These are phyloP conservation scores for Alternaria panax DNA, from an alignment of 2,329 filamentous ascomycete species.

Conservation along the genomic window DNA sequence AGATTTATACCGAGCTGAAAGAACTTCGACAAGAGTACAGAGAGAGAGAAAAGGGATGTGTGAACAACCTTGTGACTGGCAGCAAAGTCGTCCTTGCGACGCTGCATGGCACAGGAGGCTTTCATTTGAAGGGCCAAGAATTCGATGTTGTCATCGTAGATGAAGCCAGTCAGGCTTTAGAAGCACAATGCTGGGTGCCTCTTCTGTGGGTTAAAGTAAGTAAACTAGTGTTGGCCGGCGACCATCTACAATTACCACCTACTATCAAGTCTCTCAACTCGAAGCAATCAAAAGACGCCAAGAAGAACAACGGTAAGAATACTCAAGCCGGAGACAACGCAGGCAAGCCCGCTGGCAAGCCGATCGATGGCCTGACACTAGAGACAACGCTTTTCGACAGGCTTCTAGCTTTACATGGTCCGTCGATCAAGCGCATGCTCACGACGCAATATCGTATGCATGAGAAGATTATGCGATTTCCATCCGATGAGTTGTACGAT, in stretches of 20 bases:
- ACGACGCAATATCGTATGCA: slow-evolving; percentile 99
- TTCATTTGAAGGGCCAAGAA: slow-evolving; percentile 76
- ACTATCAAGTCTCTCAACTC: slow-evolving; percentile 81
- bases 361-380: slow-evolving; percentile 63
- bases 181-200: slow-evolving; percentile 97
- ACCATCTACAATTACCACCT: slow-evolving; percentile 91
- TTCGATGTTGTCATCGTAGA: slow-evolving; percentile 97
- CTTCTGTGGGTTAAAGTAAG: slow-evolving; percentile 72
- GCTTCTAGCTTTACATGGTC: slow-evolving; percentile 80
- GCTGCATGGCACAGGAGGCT: slow-evolving; percentile 87
- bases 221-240: slow-evolving; percentile 90
- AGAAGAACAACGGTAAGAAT: slow-evolving; percentile 54
- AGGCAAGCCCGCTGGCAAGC: slow-evolving; percentile 45
- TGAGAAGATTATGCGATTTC: slow-evolving; percentile 92
- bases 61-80: slow-evolving; percentile 73
- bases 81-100: slow-evolving; percentile 93
- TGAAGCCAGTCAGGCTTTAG: slow-evolving; percentile 92
- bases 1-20: slow-evolving; percentile 84
- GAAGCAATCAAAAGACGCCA: slow-evolving; percentile 47
- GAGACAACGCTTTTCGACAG: slow-evolving; percentile 95
- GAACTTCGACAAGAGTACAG: slow-evolving; percentile 88
- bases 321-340: slow-evolving; percentile 33
- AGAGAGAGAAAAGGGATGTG: slow-evolving; percentile 81
- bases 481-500: slow-evolving; percentile 87
- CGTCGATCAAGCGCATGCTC: slow-evolving; percentile 88